Base-by-base conservation (phyloP, 2,329 filamentous ascomycete species). In the Cladosporium sp. region DNA sequence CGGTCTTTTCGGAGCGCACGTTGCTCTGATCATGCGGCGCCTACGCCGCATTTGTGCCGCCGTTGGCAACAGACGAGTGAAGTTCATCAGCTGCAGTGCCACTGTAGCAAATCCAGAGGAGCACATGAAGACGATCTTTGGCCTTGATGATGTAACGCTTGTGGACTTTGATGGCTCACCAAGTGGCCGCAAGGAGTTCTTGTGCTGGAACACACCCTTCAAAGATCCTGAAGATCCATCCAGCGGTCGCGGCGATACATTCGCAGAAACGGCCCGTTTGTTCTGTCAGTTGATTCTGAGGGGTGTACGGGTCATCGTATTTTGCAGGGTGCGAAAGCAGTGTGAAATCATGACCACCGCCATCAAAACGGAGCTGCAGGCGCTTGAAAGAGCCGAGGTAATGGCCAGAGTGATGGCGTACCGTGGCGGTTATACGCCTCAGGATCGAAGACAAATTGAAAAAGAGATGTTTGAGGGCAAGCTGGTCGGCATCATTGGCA, bases 121-220 rank as follows among this genome's bases (percentile, higher is more conserved):
- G 62, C 93, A 98, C 67, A 97, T 98, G 80, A 85, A 84, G 68
- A 89, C 89, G 0, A 87, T 98, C n/a, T 96, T 97, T 60, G 92
- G 92, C 0, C 80, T 95, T 6, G 81, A 90, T 0, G 77, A 91
- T 58, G 88, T 95, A 11, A 82, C 79, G 54, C 70, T 97, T 42
- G 86, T 92, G 1, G 90, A 96, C 64, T 91, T 87, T 63, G 93
- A 98, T 65, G 93, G 93, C 1, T 95, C 91, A 0, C 93, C 93
- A 0, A 89, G 89, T 5, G 89, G 92, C 0, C 79, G 89, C 18
- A 97, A 97, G 66, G 92, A 97, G 63, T 97, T 97, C 54, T 66
- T 98, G 6, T 97, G 91, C 69, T 98, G 93, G 93, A 97, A 98
- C 62, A 96, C 92, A 0, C 93, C 93, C 0, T 95, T 83, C 69